Base-by-base conservation (phyloP, 2,329 filamentous ascomycete species). In the Penicillium sp. region DNA sequence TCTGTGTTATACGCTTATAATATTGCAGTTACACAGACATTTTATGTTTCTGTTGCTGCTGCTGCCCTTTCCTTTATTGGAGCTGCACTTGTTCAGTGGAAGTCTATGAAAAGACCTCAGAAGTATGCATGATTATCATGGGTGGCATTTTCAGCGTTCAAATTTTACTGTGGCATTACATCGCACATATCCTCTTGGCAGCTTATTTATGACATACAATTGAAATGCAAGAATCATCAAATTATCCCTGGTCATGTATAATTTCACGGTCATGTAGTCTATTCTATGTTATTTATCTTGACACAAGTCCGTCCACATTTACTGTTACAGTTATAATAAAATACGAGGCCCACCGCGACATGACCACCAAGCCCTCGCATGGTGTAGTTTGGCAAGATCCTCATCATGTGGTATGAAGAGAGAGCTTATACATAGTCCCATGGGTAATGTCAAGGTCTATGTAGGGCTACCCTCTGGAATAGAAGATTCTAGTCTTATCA, bases 1-100 rank as follows among this genome's bases (percentile, higher is more conserved):
- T 63, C 62, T 0, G 75, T 77, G 2, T 59, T 75, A 13, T 41
- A 59, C 31, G 73, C 71, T 1, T 78, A 78, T 61, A 78, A 75
- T 33, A 54, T 62, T 14, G 70, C 75, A 1, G 60, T 78, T 19
- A 73, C 70, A 1, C 57, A 74, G 41, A 72, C 75, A 2, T 77
- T 74, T 54, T 76, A 75, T 54, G 70, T 73, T n/a, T 64, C 66
- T 5, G 67, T 75, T 19, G 72, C 68, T 2, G 72, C 75, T 58
- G 68, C 67, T 2, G 64, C 63, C 21, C 44, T 75, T 2, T 68
- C 67, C 1, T 63, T 74, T 13, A 29, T 76, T 27, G 71, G 68
- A 0, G 70, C 71, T 3, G 52, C 72, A 3, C 66, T 70, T 33
- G 64, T 77, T 27, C 68, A 77, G 52, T 78, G 76, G 76, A 71